Percentiles rank a stretch among this genome's conserved stretches.
phyloP scores from a whole-genome alignment of 2,329 filamentous ascomycete genomes.

The Colletotrichum sp. region DNA sequence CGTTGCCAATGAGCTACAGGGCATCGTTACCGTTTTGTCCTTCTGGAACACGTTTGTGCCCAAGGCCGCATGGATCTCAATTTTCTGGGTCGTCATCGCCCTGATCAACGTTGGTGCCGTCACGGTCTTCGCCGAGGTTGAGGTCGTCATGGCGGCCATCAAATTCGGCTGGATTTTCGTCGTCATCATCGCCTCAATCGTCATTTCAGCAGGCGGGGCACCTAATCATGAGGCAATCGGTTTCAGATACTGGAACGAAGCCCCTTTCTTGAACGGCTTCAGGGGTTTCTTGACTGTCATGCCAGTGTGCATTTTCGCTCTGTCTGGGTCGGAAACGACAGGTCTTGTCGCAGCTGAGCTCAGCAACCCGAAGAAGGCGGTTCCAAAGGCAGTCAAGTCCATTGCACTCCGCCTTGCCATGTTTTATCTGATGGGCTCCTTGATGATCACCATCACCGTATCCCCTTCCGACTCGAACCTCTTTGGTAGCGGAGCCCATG shows the following conservation, averaged over 20 bases:
- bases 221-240: conserved; percentile 37
- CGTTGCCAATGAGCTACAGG: conserved; percentile 47
- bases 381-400: conserved; percentile 46
- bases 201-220: conserved; percentile 47
- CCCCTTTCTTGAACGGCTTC: conserved; percentile 42
- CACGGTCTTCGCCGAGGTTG: conserved; percentile 47
- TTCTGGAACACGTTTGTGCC: conserved; percentile 49
- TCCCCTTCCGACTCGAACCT: conserved; percentile 40
- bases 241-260: conserved; percentile 48
- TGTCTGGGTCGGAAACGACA: conserved; percentile 48
- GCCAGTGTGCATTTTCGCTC: conserved; percentile 52
- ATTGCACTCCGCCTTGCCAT: conserved; percentile 49
- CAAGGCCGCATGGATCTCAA: conserved; percentile 42
- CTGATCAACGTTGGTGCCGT: conserved; percentile 45
- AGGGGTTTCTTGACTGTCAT: conserved; percentile 59
- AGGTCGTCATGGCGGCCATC: conserved; percentile 45
- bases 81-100: conserved; percentile 44
- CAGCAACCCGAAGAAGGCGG: conserved; percentile 41
- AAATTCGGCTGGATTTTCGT: conserved; percentile 53
- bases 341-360: conserved; percentile 49
- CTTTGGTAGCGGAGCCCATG: conserved; percentile 36
- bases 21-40: conserved; percentile 41
- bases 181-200: conserved; percentile 46
- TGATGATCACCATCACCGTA: conserved; percentile 49
- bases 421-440: conserved; percentile 47